A percentile compares a stretch with the other conserved stretches of the same genome.
phyloP scores from a whole-genome alignment of 1,284 basidiomycete genomes.

The Boletus holoroseus region DNA sequence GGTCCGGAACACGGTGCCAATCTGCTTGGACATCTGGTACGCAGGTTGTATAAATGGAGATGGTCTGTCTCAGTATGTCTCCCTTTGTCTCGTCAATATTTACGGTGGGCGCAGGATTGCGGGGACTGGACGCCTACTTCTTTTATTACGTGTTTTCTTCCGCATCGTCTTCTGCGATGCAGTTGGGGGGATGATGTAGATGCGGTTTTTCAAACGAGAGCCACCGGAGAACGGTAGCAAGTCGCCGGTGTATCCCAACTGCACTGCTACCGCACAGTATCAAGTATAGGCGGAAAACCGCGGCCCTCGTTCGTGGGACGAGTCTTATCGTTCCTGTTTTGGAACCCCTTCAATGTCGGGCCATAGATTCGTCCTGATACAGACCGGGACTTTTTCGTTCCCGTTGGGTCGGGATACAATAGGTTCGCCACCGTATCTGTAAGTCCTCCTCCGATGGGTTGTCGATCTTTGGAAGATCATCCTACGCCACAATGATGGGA shows the following conservation, averaged over 20 bases:
- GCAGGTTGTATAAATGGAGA: neutral
- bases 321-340: conserved; percentile 4
- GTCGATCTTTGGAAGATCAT: conserved; percentile 16
- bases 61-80: conserved; percentile 3
- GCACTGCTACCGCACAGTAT: neutral
- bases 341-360: neutral
- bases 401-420: neutral
- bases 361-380: conserved; percentile 13
- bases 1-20: neutral
- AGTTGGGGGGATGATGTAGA: neutral
- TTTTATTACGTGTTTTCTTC: neutral
- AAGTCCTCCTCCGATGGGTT: neutral
- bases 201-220: neutral
- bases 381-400: conserved; percentile 1
- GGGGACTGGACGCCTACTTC: neutral
- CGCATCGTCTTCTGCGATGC: neutral
- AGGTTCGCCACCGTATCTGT: neutral
- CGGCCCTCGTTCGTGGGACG: conserved; percentile 10
- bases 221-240: neutral
- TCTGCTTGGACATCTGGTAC: neutral
- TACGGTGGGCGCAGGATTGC: neutral
- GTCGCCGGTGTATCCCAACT: neutral
- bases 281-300: neutral
- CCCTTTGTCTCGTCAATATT: neutral
- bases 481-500: conserved; percentile 3